Percentiles rank a stretch among this genome's conserved stretches.
Conservation (phyloP, 208 protist species). For the Dictyostelium gargantuum region DNA sequence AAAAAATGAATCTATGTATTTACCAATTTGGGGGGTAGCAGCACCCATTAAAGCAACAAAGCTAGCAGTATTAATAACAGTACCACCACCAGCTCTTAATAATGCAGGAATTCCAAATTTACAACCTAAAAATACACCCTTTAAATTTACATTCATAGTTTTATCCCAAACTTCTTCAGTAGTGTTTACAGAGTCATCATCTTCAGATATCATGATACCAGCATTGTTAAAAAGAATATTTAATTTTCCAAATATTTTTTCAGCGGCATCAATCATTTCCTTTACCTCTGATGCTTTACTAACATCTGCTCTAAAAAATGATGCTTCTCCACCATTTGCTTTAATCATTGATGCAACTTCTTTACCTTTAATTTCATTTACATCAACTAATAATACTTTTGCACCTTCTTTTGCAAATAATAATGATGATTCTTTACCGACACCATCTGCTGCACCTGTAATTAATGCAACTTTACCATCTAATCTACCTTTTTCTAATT, state of each 20-base stretch:
- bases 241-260: slow-evolving; percentile 84
- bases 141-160: slow-evolving; percentile 85
- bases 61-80: slow-evolving; percentile 87
- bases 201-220: slow-evolving; percentile 84
- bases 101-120: slow-evolving; percentile 86
- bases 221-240: slow-evolving; percentile 88
- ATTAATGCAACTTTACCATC: slow-evolving; percentile 48
- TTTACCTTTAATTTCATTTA: slow-evolving; percentile 38
- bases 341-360: slow-evolving; percentile 64
- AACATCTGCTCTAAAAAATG: slow-evolving; percentile 69
- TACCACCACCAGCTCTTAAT: slow-evolving; percentile 79
- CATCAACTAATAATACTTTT: slow-evolving; percentile 52
- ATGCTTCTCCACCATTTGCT: slow-evolving; percentile 63
- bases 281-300: slow-evolving; percentile 76
- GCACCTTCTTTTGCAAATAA: slow-evolving; percentile 84
- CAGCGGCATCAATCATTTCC: slow-evolving; percentile 79
- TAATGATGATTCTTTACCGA: slow-evolving; percentile 79
- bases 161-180: slow-evolving; percentile 80
- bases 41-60: slow-evolving; percentile 85
- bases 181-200: slow-evolving; percentile 79
- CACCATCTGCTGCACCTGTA: slow-evolving; percentile 73
- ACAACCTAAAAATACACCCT: slow-evolving; percentile 84
- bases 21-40: slow-evolving; percentile 83
- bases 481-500: slow-evolving; percentile 35
- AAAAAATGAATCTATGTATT: background rate